phyloP scores from a whole-genome alignment of 371 early-diverging fungal genomes.

The Mortierella sp. region DNA sequence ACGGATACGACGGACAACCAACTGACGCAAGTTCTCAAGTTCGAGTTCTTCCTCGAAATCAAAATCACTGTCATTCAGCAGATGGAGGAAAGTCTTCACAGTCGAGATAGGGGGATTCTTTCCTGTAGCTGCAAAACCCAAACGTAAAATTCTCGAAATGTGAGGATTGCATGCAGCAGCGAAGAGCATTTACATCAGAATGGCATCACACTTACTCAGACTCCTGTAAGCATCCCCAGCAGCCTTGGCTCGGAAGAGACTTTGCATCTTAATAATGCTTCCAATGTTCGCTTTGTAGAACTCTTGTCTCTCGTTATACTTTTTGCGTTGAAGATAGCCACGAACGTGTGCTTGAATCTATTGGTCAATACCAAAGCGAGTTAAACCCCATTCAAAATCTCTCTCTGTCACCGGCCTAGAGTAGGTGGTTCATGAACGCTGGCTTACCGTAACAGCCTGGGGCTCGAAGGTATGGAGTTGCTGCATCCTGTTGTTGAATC shows the following conservation, averaged over 20 bases:
- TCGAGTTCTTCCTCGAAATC: slow-evolving; percentile 94
- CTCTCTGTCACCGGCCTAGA: too few species aligned
- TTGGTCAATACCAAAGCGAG: too few species aligned
- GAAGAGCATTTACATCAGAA: background rate
- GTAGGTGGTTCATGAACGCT: background rate
- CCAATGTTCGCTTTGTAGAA: slow-evolving; percentile 75
- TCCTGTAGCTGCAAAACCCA: slow-evolving; percentile 64
- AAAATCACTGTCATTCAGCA: slow-evolving; percentile 90
- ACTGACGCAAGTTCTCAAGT: slow-evolving; percentile 86
- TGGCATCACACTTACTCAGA: slow-evolving; percentile 65
- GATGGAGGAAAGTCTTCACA: slow-evolving; percentile 87
- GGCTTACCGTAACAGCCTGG: slow-evolving; percentile 34
- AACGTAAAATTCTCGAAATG: background rate
- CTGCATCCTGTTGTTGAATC: slow-evolving; percentile 55
- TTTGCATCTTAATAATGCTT: slow-evolving; percentile 87
- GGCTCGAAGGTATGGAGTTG: slow-evolving; percentile 33
- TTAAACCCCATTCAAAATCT: too few species aligned
- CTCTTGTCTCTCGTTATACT: slow-evolving; percentile 65
- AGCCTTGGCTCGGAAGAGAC: slow-evolving; percentile 83
- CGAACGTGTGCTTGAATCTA: slow-evolving; percentile 80
- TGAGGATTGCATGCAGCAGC: background rate
- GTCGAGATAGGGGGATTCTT: slow-evolving; percentile 82
- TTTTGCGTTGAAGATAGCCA: slow-evolving; percentile 70
- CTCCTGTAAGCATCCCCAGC: slow-evolving; percentile 84
- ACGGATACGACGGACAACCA: slow-evolving; percentile 87